Conservation (phyloP, 805 yeast genomes). For the Metschnikowia lachancei region DNA sequence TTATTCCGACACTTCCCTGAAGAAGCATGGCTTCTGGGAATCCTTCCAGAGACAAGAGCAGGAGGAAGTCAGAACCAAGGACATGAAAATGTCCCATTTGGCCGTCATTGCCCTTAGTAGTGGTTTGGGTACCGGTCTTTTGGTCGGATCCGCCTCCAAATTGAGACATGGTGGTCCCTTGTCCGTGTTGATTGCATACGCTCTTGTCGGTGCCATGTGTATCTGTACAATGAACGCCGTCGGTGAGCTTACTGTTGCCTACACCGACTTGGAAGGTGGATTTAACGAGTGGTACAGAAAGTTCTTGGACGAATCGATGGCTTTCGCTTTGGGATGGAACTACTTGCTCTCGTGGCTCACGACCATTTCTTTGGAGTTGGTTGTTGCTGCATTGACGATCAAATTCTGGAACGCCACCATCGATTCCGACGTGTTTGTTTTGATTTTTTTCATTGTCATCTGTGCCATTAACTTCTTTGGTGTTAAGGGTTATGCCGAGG, state of each 20-base stretch:
- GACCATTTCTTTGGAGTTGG: conserved; percentile 22
- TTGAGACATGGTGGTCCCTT: conserved; percentile 28
- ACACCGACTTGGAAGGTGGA: conserved; percentile 46
- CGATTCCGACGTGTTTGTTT: conserved; percentile 57
- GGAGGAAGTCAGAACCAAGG: conserved; percentile 14
- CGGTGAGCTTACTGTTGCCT: conserved; percentile 57
- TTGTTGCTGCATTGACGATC: conserved; percentile 45
- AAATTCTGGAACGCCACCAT: conserved; percentile 51
- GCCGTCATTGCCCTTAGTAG: conserved; percentile 35
- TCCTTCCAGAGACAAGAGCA: conserved; percentile 18
- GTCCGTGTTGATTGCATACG: conserved; percentile 24
- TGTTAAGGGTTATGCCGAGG: conserved; percentile 47
- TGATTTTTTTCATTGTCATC: conserved; percentile 48
- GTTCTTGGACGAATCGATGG: conserved; percentile 37
- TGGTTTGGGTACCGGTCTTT: conserved; percentile 43
- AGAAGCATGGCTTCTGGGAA: conserved; percentile 15
- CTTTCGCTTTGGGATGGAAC: conserved; percentile 40
- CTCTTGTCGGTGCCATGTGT: conserved; percentile 27
- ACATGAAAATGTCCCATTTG: conserved; percentile 28
- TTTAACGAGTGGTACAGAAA: conserved; percentile 29
- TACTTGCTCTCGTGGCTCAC: conserved; percentile 33
- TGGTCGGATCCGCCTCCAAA: conserved; percentile 40
- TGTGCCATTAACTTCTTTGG: conserved; percentile 45
- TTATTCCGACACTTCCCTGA: conserved; percentile 6
- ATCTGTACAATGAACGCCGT: conserved; percentile 39